Base-by-base conservation (phyloP, 768 basidiomycete species). In the Boletus rubroflammeus region DNA sequence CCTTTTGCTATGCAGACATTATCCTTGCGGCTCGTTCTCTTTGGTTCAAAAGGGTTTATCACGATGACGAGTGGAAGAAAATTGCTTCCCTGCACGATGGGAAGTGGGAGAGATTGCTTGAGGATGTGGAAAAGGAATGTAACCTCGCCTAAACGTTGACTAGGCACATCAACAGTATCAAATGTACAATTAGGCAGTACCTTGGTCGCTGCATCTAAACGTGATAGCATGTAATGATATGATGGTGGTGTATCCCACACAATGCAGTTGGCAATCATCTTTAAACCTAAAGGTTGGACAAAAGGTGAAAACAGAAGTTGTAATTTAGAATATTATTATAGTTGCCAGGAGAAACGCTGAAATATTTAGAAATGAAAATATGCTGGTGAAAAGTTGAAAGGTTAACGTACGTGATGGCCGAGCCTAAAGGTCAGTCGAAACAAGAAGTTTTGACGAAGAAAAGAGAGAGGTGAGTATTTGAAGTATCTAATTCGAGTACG, bases 1-100 rank as follows among this genome's bases (percentile, higher is more conserved):
- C 58, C 3, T 66, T 71, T 46, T 69, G 59, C 2, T 71, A 70
- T 49, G 69, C 67, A 15, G 69, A 72, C 42, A 62, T 67, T n/a
- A 23, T 71, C 23, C n/a, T 69, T 36, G 67, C 57, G 15, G 28
- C 23, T 11, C 47, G 26, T 19, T 31, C 57, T 9, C 32, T 55
- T 10, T 62, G 58, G 63, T 46, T 51, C 45, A 67, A 61, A 45
- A 60, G 48, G 40, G 51, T 71, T 23, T 45, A 48, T 39, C 54
- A 9, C 15, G 55, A 53, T 4, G 62, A 68, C 15, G 69, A 72
- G 39, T 67, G 69, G 69, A 45, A 47, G 35, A 62, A 40, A n/a
- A 35, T 72, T 15, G 41, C 57, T 34, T 53, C 63, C 9, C 51
- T 67, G 56, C 55, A 72, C 19, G 58, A 56, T 15, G 62, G 71